Evolutionary conservation across 2,329 filamentous ascomycete species (phyloP).

Genomic region (Botrytis pseudocinerea): DNA sequence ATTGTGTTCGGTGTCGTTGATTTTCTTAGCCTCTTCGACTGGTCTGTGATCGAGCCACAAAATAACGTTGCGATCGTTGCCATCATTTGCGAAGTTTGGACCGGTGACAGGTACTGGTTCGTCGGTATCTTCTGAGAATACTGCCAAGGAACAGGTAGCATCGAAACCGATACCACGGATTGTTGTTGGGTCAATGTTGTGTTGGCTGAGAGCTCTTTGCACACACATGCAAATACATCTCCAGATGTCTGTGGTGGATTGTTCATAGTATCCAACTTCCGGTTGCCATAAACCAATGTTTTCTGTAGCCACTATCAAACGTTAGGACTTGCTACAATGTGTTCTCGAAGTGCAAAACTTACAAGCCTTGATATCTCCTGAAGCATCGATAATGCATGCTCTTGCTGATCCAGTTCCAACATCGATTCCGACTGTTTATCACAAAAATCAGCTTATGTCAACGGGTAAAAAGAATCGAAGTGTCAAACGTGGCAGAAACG

Average conservation of each 20-base stretch:
- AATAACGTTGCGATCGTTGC: slow-evolving; percentile 90
- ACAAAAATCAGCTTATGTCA: slow-evolving; percentile 5
- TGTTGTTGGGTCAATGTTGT: slow-evolving; percentile 70
- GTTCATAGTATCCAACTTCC: slow-evolving; percentile 78
- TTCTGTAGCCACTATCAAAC: slow-evolving; percentile 59
- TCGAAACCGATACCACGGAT: slow-evolving; percentile 95
- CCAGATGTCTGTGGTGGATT: slow-evolving; percentile 98
- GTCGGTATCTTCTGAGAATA: slow-evolving; percentile 86
- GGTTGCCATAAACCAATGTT: slow-evolving; percentile 81
- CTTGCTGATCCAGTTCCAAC: slow-evolving; percentile 94
- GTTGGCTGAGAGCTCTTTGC: slow-evolving; percentile 76
- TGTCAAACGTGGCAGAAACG: background rate
- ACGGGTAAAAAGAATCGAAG: background rate
- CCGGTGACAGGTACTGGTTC: slow-evolving; percentile 90
- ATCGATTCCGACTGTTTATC: slow-evolving; percentile 71
- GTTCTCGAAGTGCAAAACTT: slow-evolving; percentile 20
- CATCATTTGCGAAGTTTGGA: slow-evolving; percentile 76
- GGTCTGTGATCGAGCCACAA: slow-evolving; percentile 97
- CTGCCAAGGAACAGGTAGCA: slow-evolving; percentile 94
- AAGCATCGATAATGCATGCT: slow-evolving; percentile 90
- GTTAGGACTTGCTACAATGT: slow-evolving; percentile 24
- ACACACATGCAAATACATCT: slow-evolving; percentile 88
- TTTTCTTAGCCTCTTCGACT: slow-evolving; percentile 84
- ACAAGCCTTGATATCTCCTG: slow-evolving; percentile 77
- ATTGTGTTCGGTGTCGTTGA: slow-evolving; percentile 91